Conservation (phyloP, 345 rosid species). For the Eucalyptus albens region DNA sequence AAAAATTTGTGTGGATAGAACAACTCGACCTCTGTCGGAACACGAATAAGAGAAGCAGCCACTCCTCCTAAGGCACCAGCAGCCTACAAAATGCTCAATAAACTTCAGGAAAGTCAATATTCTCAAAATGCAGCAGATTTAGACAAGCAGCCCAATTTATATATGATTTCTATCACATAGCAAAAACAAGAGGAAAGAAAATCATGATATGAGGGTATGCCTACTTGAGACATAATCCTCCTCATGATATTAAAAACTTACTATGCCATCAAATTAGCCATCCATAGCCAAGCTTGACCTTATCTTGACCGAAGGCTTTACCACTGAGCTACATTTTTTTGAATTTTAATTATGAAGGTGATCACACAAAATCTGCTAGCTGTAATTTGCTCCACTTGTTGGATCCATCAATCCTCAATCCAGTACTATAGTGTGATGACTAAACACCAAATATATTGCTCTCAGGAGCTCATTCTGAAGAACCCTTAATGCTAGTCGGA, state of each 20-base stretch:
- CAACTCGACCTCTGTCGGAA: conserved; percentile 77
- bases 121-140: neutral
- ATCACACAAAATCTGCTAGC: neutral
- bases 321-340: neutral
- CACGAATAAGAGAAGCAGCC: conserved; percentile 90
- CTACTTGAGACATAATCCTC: neutral
- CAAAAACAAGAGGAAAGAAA: neutral
- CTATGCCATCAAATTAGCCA: neutral
- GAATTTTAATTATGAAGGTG: neutral
- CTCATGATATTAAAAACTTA: neutral
- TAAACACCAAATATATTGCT: neutral
- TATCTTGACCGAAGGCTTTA: neutral
- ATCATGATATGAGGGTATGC: neutral
- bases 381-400: neutral
- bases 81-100: conserved; percentile 28
- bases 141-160: neutral
- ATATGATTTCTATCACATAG: neutral
- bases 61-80: conserved; percentile 95
- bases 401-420: neutral
- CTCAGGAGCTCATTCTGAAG: neutral
- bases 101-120: neutral
- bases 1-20: neutral
- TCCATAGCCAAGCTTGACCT: neutral
- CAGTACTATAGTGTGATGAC: neutral
- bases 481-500: neutral